Conservation (phyloP, 768 basidiomycete species). For the Leccinellum albellum region DNA sequence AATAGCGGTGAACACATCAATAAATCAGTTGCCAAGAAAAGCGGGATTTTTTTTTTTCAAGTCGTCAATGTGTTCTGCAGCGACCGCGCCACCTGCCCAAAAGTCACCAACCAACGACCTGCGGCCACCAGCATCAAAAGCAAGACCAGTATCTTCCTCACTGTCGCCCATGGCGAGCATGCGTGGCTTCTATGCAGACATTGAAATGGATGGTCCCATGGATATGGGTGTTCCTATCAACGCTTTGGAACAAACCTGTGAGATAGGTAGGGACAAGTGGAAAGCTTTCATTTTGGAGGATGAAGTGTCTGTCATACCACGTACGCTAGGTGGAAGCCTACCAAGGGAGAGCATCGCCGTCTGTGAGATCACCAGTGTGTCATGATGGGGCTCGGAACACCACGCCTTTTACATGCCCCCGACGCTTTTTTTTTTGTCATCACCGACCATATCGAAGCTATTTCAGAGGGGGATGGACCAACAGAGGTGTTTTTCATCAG, state of each 20-base stretch:
- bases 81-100: slow-evolving; percentile 13
- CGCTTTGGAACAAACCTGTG: slow-evolving; percentile 44
- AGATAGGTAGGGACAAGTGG: slow-evolving; percentile 45
- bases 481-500: slow-evolving; percentile 67
- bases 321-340: slow-evolving; percentile 71
- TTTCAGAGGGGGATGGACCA: slow-evolving; percentile 59
- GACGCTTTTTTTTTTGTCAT: slow-evolving; percentile 28
- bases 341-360: slow-evolving; percentile 46
- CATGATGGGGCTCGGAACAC: slow-evolving; percentile 9
- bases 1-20: slow-evolving; percentile 61
- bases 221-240: slow-evolving; percentile 57
- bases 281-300: slow-evolving; percentile 46
- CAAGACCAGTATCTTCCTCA: slow-evolving; percentile 24
- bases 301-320: slow-evolving; percentile 34
- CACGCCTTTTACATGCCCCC: slow-evolving; percentile 18
- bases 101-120: slow-evolving; percentile 10
- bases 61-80: slow-evolving; percentile 35
- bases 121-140: slow-evolving; percentile 25
- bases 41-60: slow-evolving; percentile 31
- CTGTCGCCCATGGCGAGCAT: slow-evolving; percentile 49
- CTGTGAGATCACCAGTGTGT: slow-evolving; percentile 46
- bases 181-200: slow-evolving; percentile 43
- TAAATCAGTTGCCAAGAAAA: slow-evolving; percentile 70
- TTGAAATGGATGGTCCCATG: slow-evolving; percentile 41
- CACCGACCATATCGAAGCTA: slow-evolving; percentile 59